Base-by-base conservation (phyloP, 2,329 filamentous ascomycete species). In the Colletotrichum paranaense region DNA sequence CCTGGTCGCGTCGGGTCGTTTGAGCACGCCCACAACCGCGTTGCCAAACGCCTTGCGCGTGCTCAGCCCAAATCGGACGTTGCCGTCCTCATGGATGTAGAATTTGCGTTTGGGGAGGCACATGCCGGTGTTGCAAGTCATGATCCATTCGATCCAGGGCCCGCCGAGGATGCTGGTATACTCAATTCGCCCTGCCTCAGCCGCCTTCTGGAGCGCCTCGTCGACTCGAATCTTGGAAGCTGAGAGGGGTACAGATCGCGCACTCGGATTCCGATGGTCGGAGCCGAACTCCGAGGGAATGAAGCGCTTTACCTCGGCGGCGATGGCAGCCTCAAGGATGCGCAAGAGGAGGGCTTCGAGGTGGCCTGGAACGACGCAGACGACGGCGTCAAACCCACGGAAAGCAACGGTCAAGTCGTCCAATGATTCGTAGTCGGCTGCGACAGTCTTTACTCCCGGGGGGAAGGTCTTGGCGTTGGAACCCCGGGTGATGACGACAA, bases 381-480 rank as follows among this genome's bases (percentile, higher is more conserved):
- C 79, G n/a, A 92, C 83, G 1, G 87, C 90, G 74, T 92, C 90
- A 68, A 90, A 86, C 67, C 86, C 89, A 57, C 84, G 75, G 62
- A 93, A 86, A 0, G 87, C 87, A 1, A 81, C 74, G 0, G 81
- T 84, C n/a, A 92, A 84, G 30, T 86, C 86, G 0, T 84, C 78
- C 3, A 86, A 78, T 7, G 66, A 68, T 22, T 59, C 63, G 65
- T 83, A 83, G 76, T 84, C 85, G 35, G 81, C 81, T 26, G 81
- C 77, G 5, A 78, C 73, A 30, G 81, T 78, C 4, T 80, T 78
- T 12, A 76, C 74, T 7, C 75, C 77, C 2, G 75, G 35, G 30
- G 82, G 80, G 72, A 82, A 81, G 1, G 80, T 80, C 0, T 82
- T 79, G 3, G 74, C 77, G 8, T 88, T 90, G 59, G 83, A 82